A percentile compares a stretch with the other conserved stretches of the same genome.
These are phyloP conservation scores for Aspergillus sp. DNA, from an alignment of 2,329 filamentous ascomycete species.

Conservation along the genomic window DNA sequence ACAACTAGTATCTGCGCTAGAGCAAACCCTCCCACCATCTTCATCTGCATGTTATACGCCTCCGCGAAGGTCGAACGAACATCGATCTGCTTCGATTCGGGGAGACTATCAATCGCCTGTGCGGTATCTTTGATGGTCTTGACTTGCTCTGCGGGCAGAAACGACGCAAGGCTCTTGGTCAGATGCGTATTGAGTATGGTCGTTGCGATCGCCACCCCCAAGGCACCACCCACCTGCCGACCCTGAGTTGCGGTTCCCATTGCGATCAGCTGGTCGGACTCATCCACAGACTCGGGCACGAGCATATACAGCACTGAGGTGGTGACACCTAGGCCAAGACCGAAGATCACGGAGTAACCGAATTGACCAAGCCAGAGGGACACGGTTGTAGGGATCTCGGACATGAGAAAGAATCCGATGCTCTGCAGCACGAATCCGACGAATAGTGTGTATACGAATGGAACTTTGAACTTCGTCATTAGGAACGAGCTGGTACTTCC, in stretches of 20 bases:
- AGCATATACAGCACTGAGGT: constrained; percentile 18
- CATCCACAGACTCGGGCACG: background rate
- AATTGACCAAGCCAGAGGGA: constrained; percentile 23
- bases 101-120: constrained; percentile 6
- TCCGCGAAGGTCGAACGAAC: constrained; percentile 14
- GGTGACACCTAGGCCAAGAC: constrained; percentile 13
- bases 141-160: too few species aligned
- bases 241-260: constrained; percentile 21
- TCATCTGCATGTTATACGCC: constrained; percentile 22
- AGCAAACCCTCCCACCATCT: constrained; percentile 14
- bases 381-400: constrained; percentile 4
- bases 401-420: constrained; percentile 18
- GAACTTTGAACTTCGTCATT: constrained; percentile 7
- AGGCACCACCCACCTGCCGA: background rate
- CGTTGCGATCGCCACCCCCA: background rate
- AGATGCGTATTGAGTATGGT: background rate
- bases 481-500: constrained; percentile 13
- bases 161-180: too few species aligned
- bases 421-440: constrained; percentile 14
- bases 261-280: constrained; percentile 1
- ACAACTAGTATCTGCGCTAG: constrained; percentile 13
- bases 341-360: constrained; percentile 18
- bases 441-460: constrained; percentile 16
- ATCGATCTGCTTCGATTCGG: background rate
- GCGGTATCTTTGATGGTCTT: background rate